Percentiles rank a stretch among this genome's conserved stretches.
phyloP scores from a whole-genome alignment of 768 basidiomycete species.

The Phanerochaete sordida region DNA sequence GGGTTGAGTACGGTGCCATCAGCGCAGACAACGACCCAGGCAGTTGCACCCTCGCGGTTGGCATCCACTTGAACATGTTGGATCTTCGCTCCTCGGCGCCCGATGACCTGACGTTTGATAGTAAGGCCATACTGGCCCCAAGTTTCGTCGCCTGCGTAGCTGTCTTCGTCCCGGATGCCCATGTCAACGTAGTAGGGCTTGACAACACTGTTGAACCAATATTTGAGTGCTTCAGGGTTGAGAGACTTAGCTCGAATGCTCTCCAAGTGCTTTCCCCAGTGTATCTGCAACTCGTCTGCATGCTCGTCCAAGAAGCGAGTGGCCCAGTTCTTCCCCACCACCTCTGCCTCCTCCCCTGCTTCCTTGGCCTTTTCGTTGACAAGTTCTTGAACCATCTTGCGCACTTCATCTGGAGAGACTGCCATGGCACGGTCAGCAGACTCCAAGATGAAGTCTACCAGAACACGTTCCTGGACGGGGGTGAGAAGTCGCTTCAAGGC shows the following conservation, averaged over 20 bases:
- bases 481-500: no score
- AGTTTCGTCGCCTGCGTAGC: constrained; percentile 37
- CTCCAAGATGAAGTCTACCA: no score
- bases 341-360: constrained; percentile 3
- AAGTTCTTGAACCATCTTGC: constrained; percentile 24
- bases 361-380: constrained; percentile 10
- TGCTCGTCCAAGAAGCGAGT: constrained; percentile 23
- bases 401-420: constrained; percentile 5
- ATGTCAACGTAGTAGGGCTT: constrained; percentile 21
- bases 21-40: constrained; percentile 37
- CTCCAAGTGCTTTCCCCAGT: constrained; percentile 29
- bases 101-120: no score
- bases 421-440: no score
- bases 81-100: constrained; percentile 7
- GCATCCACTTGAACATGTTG: constrained; percentile 32
- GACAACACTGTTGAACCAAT: constrained; percentile 32
- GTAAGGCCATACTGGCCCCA: not conserved
- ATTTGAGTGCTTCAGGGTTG: constrained; percentile 26
- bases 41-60: constrained; percentile 33
- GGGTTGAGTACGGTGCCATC: constrained; percentile 32
- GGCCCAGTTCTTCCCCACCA: constrained; percentile 28
- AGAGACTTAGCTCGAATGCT: constrained; percentile 19
- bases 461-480: no score
- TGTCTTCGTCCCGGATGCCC: not conserved
- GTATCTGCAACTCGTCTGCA: constrained; percentile 26